A percentile compares a stretch with the other conserved stretches of the same genome.
Conservation (phyloP, 768 basidiomycete genomes). For the Jaapia argillacea region DNA sequence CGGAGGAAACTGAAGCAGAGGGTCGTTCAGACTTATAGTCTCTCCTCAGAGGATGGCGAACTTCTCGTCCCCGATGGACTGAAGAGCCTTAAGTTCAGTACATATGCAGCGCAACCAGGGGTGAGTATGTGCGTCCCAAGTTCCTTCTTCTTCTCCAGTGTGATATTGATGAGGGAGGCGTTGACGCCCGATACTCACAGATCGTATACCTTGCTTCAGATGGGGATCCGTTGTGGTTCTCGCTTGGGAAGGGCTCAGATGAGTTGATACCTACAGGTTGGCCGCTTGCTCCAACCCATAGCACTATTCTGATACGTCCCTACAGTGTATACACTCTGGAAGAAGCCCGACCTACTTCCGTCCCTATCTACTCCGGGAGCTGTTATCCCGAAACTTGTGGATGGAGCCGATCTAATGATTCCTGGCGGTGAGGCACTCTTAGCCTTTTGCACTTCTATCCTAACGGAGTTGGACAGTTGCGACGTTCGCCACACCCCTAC, state of each 20-base stretch:
- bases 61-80: conserved; percentile 68
- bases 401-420: conserved; percentile 85
- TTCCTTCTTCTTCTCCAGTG: background rate
- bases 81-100: conserved; percentile 54
- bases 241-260: conserved; percentile 54
- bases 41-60: conserved; percentile 52
- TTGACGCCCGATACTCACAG: conserved; percentile 23
- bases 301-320: background rate
- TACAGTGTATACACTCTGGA: conserved; percentile 72
- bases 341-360: conserved; percentile 56
- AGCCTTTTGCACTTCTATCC: background rate
- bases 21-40: conserved; percentile 34
- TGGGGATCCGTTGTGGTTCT: conserved; percentile 76
- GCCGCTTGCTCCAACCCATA: conserved; percentile 1
- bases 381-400: conserved; percentile 61
- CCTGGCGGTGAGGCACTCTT: conserved; percentile 55
- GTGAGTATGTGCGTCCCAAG: conserved; percentile 36
- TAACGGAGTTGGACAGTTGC: conserved; percentile 31
- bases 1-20: conserved; percentile 61
- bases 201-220: conserved; percentile 51
- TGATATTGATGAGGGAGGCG: too few relatives aligned
- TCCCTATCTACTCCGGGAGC: conserved; percentile 59
- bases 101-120: conserved; percentile 54
- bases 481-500: conserved; percentile 33
- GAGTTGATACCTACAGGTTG: conserved; percentile 63